phyloP scores from a whole-genome alignment of 2,329 filamentous ascomycete genomes.

The Myotisia sp. region DNA sequence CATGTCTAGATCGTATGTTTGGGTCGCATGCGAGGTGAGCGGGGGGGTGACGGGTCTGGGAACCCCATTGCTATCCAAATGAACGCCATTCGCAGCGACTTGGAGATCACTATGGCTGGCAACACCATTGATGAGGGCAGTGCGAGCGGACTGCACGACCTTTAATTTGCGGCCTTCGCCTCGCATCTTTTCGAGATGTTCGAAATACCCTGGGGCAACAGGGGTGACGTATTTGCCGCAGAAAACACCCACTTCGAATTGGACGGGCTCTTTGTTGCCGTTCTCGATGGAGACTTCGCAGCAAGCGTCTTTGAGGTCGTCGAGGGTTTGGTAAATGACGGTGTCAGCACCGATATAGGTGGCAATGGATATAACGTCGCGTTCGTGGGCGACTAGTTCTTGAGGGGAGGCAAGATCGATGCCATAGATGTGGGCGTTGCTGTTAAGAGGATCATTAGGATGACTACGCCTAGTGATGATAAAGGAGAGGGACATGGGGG shows the following conservation, averaged over 20 bases:
- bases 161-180: slow-evolving; percentile 57
- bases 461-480: too few species aligned
- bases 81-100: slow-evolving; percentile 48
- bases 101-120: slow-evolving; percentile 47
- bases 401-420: slow-evolving; percentile 59
- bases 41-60: slow-evolving; percentile 37
- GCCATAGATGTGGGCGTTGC: slow-evolving; percentile 72
- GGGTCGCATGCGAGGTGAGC: neutral
- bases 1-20: slow-evolving; percentile 18
- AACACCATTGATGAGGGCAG: slow-evolving; percentile 49
- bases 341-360: slow-evolving; percentile 57
- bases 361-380: slow-evolving; percentile 47
- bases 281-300: slow-evolving; percentile 48
- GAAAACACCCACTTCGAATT: slow-evolving; percentile 88
- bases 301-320: slow-evolving; percentile 68
- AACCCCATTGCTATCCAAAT: slow-evolving; percentile 42
- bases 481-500: neutral
- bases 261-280: slow-evolving; percentile 39
- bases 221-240: slow-evolving; percentile 74
- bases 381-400: slow-evolving; percentile 58
- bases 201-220: slow-evolving; percentile 67
- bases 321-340: slow-evolving; percentile 62
- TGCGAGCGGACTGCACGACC: slow-evolving; percentile 48
- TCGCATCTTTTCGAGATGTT: slow-evolving; percentile 57
- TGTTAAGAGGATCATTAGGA: slow-evolving; percentile 11